phyloP scores from a whole-genome alignment of 768 basidiomycete genomes.

The Naganishia friedmannii region DNA sequence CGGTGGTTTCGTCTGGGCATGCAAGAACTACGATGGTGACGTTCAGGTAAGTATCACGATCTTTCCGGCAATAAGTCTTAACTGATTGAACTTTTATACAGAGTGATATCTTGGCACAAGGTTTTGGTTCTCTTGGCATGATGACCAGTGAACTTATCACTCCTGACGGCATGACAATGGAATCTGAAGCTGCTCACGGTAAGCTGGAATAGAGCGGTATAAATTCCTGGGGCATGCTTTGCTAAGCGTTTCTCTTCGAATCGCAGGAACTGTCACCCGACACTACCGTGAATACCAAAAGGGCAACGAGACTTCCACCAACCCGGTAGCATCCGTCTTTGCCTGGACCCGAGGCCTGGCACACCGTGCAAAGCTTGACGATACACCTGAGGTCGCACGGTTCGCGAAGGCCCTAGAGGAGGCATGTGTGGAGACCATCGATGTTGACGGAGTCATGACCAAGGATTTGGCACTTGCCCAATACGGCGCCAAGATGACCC shows the following conservation, averaged over 20 bases:
- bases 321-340: constrained; percentile 97
- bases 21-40: constrained; percentile 69
- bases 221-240: neutral
- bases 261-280: constrained; percentile 76
- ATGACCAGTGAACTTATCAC: constrained; percentile 96
- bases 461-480: constrained; percentile 95
- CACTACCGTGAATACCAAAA: constrained; percentile 98
- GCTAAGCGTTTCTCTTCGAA: neutral
- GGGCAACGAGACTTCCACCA: constrained; percentile 95
- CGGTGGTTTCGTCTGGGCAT: constrained; percentile 80
- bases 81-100: constrained; percentile 54
- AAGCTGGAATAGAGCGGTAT: constrained; percentile 36
- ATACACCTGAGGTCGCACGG: constrained; percentile 66
- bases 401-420: constrained; percentile 80
- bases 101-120: constrained; percentile 93
- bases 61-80: neutral
- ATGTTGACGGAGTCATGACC: constrained; percentile 87
- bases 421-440: constrained; percentile 86
- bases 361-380: constrained; percentile 88
- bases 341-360: constrained; percentile 95
- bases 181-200: constrained; percentile 95
- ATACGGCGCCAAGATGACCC: constrained; percentile 80
- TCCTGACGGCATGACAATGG: constrained; percentile 86
- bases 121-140: constrained; percentile 94
- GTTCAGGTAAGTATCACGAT: constrained; percentile 60